Conservation (phyloP, 805 yeast species). For the Sugiyamaella marilandica region DNA sequence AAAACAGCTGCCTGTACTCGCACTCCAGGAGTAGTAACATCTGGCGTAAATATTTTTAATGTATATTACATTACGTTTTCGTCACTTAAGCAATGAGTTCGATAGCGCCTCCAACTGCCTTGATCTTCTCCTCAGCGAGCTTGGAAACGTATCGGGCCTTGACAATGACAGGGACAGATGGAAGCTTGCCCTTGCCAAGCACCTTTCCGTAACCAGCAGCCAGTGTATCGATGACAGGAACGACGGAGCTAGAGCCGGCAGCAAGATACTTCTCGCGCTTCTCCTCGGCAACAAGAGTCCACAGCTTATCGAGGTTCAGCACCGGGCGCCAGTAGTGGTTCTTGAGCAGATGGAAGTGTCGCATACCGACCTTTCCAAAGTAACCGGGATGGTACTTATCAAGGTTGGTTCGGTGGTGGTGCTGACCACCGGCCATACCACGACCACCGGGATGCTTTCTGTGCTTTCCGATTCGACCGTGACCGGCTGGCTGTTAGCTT, state of each 20-base stretch:
- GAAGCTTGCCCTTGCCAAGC: conserved; percentile 98
- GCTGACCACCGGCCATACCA: conserved; percentile 99
- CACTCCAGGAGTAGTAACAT: not conserved
- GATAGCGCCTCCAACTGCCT: conserved; percentile 99
- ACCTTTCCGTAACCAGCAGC: conserved; percentile 99
- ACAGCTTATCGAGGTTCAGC: conserved; percentile 95
- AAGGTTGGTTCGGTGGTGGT: conserved; percentile 99
- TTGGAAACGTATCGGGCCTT: conserved; percentile 99
- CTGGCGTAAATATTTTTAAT: not conserved
- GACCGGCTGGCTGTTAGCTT: conserved; percentile 70
- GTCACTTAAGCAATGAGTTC: conserved; percentile 88
- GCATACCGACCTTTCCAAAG: conserved; percentile 99
- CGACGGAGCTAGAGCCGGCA: conserved; percentile 79
- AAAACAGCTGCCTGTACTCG: not conserved
- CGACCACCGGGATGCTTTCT: conserved; percentile 99
- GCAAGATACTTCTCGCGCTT: conserved; percentile 91
- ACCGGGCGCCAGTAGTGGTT: conserved; percentile 97
- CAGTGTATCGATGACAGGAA: conserved; percentile 98
- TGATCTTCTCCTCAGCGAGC: conserved; percentile 99
- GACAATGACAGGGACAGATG: conserved; percentile 97
- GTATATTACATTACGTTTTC: conserved; percentile 9
- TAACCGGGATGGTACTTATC: conserved; percentile 99
- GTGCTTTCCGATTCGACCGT: conserved; percentile 99
- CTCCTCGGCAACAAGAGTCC: conserved; percentile 93
- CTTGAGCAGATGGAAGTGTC: conserved; percentile 96